Conservation (phyloP, 2,329 filamentous ascomycete genomes). For the Talaromyces sp. region DNA sequence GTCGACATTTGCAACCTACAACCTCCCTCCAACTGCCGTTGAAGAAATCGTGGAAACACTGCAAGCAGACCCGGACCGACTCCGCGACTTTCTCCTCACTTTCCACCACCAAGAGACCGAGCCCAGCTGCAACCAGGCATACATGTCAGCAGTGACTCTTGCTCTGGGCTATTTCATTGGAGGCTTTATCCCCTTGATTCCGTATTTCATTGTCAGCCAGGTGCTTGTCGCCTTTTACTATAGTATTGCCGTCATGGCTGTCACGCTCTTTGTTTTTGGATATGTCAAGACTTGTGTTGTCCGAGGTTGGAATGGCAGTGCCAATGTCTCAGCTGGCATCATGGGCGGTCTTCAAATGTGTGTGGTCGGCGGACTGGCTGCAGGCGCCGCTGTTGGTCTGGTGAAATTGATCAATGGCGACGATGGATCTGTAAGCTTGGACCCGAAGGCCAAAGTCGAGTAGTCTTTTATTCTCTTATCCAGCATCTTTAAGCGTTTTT, state of each 20-base stretch:
- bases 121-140: conserved; percentile 43
- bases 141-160: conserved; percentile 39
- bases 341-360: conserved; percentile 61
- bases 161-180: conserved; percentile 29
- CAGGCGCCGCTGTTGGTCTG: conserved; percentile 60
- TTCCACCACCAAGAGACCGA: conserved; percentile 44
- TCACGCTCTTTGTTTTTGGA: conserved; percentile 42
- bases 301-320: conserved; percentile 38
- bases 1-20: conserved; percentile 37
- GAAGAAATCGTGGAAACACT: conserved; percentile 32
- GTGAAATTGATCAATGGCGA: conserved; percentile 51
- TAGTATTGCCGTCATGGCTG: conserved; percentile 39
- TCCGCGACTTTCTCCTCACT: conserved; percentile 44
- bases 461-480: background rate
- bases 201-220: conserved; percentile 40
- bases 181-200: conserved; percentile 41
- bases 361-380: conserved; percentile 60
- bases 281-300: conserved; percentile 43
- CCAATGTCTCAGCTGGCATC: conserved; percentile 49
- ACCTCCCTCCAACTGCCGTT: conserved; percentile 32
- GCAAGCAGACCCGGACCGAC: conserved; percentile 31
- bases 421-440: background rate
- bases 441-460: background rate
- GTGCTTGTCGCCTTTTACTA: conserved; percentile 38
- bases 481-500: background rate